Conservation (phyloP, 306 rosid genomes). For the Inga laurina region DNA sequence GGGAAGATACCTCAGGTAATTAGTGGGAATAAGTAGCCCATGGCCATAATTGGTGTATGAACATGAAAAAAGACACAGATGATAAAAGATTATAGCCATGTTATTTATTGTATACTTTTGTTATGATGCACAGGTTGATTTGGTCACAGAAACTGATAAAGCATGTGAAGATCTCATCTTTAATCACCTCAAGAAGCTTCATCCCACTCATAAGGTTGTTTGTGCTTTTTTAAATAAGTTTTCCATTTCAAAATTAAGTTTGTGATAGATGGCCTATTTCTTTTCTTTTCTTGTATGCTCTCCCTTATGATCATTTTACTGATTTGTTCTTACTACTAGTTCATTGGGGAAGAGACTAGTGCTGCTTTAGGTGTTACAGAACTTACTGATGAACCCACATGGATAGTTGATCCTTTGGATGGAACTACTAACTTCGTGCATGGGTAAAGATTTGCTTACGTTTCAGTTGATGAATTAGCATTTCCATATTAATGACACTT, state of each 20-base stretch:
- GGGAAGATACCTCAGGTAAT: neutral
- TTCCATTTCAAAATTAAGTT: neutral
- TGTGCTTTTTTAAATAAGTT: neutral
- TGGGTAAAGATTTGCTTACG: conserved; percentile 51
- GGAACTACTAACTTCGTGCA: conserved; percentile 95
- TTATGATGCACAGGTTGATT: conserved; percentile 66
- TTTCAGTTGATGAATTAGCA: conserved; percentile 15
- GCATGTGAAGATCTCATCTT: conserved; percentile 86
- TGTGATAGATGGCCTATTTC: neutral
- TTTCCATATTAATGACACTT: conserved; percentile 19
- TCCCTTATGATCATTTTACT: conserved; percentile 2
- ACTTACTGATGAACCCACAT: conserved; percentile 79
- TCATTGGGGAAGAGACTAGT: conserved; percentile 91
- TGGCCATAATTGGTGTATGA: neutral
- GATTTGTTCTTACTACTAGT: conserved; percentile 42
- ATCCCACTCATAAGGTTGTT: conserved; percentile 74
- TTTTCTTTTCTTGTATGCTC: neutral
- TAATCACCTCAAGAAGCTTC: conserved; percentile 66
- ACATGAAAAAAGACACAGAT: neutral
- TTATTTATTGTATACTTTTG: conserved; percentile 5
- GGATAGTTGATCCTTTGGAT: conserved; percentile 94
- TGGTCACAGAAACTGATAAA: conserved; percentile 95
- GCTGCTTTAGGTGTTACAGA: conserved; percentile 72
- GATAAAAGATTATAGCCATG: neutral
- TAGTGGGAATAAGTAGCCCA: neutral